A percentile compares a stretch with the other conserved stretches of the same genome.
Evolutionary conservation across 352 stramenopile species (phyloP).

Genomic region (Pythium utonaiense): DNA sequence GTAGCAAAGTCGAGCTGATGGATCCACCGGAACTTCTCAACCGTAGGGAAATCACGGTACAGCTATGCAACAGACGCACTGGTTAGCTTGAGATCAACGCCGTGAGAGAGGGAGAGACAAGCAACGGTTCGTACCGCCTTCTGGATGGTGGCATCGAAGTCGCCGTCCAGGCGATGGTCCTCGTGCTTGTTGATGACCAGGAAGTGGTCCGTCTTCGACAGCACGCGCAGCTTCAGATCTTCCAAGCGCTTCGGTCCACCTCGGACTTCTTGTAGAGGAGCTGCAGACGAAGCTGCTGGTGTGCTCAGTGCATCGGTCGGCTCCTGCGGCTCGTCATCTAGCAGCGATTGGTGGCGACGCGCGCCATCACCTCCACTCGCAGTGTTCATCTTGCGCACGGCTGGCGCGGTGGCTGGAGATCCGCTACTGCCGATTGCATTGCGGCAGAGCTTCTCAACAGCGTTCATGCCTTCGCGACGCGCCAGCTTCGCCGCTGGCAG

Average conservation of each 20-base stretch:
- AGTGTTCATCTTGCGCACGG: constrained; percentile 6
- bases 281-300: neutral
- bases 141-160: constrained; percentile 87
- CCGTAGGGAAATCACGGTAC: constrained; percentile 63
- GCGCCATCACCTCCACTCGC: constrained; percentile 19
- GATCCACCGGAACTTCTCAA: constrained; percentile 85
- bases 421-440: neutral
- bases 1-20: constrained; percentile 91
- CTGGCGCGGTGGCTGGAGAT: neutral
- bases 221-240: constrained; percentile 49
- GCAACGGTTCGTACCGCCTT: constrained; percentile 69
- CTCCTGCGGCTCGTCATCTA: constrained; percentile 25
- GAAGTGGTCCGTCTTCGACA: constrained; percentile 48
- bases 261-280: constrained; percentile 26
- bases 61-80: constrained; percentile 29
- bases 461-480: constrained; percentile 24
- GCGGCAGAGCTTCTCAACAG: constrained; percentile 23
- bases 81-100: constrained; percentile 13
- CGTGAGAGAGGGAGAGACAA: neutral
- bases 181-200: constrained; percentile 78
- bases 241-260: constrained; percentile 54
- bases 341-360: constrained; percentile 49
- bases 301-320: constrained; percentile 12
- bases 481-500: constrained; percentile 20
- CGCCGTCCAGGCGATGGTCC: constrained; percentile 83